These are phyloP conservation scores for Suhomyces vadensis DNA, from an alignment of 805 yeast genomes.

Conservation along the genomic window DNA sequence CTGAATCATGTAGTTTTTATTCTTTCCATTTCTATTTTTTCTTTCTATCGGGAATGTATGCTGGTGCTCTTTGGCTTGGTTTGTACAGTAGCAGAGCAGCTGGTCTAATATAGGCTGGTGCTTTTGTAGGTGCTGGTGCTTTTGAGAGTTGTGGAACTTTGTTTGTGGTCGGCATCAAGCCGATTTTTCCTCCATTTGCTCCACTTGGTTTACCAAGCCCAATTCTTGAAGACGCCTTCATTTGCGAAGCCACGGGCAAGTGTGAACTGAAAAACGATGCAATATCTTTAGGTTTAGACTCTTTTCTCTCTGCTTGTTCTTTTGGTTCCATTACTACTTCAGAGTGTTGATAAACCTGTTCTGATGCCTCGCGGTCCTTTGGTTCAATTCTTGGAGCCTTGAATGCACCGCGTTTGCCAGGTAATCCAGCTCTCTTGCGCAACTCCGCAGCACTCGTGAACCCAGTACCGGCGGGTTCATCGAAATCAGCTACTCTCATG, in stretches of 20 bases:
- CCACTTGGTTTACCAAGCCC: too few relatives aligned
- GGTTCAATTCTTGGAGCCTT: constrained; percentile 1
- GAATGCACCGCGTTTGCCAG: background rate
- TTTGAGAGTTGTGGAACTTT: too few relatives aligned
- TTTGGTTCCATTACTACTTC: too few relatives aligned
- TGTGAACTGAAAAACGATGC: too few relatives aligned
- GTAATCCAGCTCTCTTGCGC: constrained; percentile 2
- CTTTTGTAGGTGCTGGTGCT: background rate
- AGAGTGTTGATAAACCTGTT: background rate
- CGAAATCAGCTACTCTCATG: background rate
- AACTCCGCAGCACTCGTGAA: constrained; percentile 9
- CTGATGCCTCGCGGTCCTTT: background rate
- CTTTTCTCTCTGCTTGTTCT: too few relatives aligned
- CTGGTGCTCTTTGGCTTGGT: constrained; percentile 27
- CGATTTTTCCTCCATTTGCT: too few relatives aligned
- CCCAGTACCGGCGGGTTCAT: constrained; percentile 5
- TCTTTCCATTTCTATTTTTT: constrained; percentile 4
- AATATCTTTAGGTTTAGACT: too few relatives aligned
- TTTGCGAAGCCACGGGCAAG: too few relatives aligned
- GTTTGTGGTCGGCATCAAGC: too few relatives aligned
- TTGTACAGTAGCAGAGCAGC: background rate
- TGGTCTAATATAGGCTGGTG: background rate
- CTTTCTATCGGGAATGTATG: constrained; percentile 32
- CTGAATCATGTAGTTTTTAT: too few relatives aligned
- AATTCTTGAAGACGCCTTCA: too few relatives aligned